Percentiles rank a stretch among this genome's conserved stretches.
phyloP scores from a whole-genome alignment of 176 grass and related monocot species.

The Musa acuminata region DNA sequence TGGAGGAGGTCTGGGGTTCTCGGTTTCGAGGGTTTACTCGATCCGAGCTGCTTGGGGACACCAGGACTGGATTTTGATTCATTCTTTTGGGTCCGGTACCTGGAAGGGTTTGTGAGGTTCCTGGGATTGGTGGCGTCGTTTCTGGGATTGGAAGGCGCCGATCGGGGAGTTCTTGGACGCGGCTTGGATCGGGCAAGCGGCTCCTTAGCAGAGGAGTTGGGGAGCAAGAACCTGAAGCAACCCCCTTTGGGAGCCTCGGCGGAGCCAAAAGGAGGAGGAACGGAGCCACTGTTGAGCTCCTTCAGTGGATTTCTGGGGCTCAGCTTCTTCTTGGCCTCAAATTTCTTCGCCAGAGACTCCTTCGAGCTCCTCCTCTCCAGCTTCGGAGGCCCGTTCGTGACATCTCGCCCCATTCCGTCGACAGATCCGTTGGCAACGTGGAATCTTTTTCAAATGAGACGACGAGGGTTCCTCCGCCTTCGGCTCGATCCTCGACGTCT shows the following conservation, averaged over 20 bases:
- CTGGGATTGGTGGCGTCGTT: not conserved
- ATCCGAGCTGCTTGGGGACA: not conserved
- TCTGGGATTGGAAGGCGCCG: not conserved
- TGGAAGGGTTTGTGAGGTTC: not conserved
- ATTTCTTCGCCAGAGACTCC: not conserved
- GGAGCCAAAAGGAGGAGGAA: slow-evolving; percentile 5
- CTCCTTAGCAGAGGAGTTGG: slow-evolving; percentile 18
- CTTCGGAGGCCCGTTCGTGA: slow-evolving; percentile 23
- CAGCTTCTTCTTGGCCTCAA: not conserved
- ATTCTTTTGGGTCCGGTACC: not conserved
- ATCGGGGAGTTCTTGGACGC: not conserved
- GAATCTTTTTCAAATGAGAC: not conserved
- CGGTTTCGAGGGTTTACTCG: slow-evolving; percentile 13
- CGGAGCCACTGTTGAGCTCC: slow-evolving; percentile 41
- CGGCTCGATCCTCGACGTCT: too few relatives aligned
- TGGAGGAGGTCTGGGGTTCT: slow-evolving; percentile 6
- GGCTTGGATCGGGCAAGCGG: not conserved
- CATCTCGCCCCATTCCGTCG: not conserved
- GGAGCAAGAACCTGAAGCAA: slow-evolving; percentile 49
- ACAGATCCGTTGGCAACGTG: slow-evolving; percentile 21
- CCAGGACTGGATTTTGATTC: not conserved
- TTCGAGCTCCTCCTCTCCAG: slow-evolving; percentile 1
- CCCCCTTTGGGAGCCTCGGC: slow-evolving; percentile 18
- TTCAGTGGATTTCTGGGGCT: slow-evolving; percentile 29
- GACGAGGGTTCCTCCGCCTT: not conserved